Conservation (phyloP, 2,329 filamentous ascomycete genomes). For the Hypoxylon sp. region DNA sequence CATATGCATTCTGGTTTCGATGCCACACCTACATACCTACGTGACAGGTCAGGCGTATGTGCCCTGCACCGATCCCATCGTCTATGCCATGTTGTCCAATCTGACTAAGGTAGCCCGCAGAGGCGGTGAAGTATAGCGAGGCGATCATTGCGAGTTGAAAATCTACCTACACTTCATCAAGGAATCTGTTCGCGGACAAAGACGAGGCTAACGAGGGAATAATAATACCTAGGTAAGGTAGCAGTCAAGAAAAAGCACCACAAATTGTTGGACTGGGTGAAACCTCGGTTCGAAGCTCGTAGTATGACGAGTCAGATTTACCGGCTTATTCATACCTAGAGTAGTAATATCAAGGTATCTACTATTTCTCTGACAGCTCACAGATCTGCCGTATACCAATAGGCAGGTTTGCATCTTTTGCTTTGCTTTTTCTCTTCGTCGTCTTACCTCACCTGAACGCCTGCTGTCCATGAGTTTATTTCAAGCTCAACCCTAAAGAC, state of each 20-base stretch:
- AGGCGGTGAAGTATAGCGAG: neutral
- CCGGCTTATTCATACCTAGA: conserved; percentile 17
- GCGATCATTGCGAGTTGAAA: neutral
- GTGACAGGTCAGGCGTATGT: neutral
- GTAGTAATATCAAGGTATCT: conserved; percentile 34
- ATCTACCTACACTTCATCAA: neutral
- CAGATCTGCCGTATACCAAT: conserved; percentile 24
- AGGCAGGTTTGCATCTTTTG: neutral
- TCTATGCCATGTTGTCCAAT: neutral
- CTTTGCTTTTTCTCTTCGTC: conserved; percentile 11
- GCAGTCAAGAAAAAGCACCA: neutral
- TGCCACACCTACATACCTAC: neutral
- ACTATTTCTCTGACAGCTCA: conserved; percentile 32
- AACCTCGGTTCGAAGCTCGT: neutral
- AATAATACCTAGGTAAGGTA: no score
- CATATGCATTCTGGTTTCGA: conserved; percentile 2
- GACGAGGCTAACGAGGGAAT: neutral
- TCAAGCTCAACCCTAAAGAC: conserved; percentile 18
- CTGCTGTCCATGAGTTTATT: conserved; percentile 13
- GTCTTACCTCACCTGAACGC: conserved; percentile 30
- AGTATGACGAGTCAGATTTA: conserved; percentile 1
- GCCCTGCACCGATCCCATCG: neutral
- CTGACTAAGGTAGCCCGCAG: neutral
- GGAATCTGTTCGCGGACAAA: neutral
- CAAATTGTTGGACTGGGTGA: neutral